Base-by-base conservation (phyloP, 768 basidiomycete species). In the Scleroderma bovista region DNA sequence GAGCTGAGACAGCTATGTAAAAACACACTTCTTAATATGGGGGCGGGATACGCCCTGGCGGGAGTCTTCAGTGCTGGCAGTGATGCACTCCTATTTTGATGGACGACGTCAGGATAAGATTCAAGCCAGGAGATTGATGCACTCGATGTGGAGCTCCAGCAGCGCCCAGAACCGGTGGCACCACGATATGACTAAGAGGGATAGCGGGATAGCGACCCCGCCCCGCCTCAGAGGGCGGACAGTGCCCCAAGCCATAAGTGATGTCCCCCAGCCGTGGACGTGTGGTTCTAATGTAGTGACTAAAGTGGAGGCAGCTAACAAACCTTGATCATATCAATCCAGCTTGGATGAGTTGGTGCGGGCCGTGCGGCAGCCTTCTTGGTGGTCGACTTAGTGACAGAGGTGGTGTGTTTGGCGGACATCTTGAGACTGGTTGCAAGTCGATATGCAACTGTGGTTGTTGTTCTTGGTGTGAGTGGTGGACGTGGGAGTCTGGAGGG, bases 1-100 rank as follows among this genome's bases (percentile, higher is more conserved):
- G 44, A 24, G 32, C 46, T 44, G 19, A 22, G 43, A 53, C 49
- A 48, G 54, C 31, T 23, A 38, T 36, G 36, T 39, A 48, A 43
- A 59, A 51, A 74, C 78, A 58, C 55, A 94, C 88, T 90, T 95
- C 83, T 96, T 96, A 74, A 96, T 93, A 61, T 84, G 80, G 48
- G 84, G 88, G 43, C 94, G 84, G 57, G 91, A 94, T 54, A 94
- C 93, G 59, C 92, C 93, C 50, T 66, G 66, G 51, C 91, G 86
- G 50, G 86, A 79, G 55, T 91, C 89, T 29, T 91, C 89, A 7
- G 77, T 78, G 68, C 83, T 71, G 48, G 72, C 75, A 53, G 76
- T 69, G 67, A 95, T 89, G 60, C 88, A 91, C 73, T 93, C 92
- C 91, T 93, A 70, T 57, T 67, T 61, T 3, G 51, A 53, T 51